Conservation (phyloP, 805 yeast genomes). For the Ogataea saltuana region DNA sequence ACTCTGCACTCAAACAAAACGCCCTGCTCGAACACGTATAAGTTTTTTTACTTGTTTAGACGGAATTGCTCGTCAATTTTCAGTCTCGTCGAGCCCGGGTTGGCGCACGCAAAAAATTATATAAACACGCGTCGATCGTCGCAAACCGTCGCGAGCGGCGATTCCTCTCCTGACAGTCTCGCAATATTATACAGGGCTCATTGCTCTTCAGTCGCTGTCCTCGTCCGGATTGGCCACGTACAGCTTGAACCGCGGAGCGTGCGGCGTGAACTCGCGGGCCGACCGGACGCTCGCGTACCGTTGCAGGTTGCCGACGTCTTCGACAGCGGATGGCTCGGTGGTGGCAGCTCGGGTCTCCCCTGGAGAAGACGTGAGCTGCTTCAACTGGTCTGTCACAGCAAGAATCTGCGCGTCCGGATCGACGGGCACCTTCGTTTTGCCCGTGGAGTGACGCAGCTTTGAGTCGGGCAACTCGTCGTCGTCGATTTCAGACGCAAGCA, state of each 20-base stretch:
- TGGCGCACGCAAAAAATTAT: slow-evolving; percentile 1
- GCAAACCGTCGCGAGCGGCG: neutral
- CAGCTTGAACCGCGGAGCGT: slow-evolving; percentile 44
- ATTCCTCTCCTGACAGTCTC: neutral
- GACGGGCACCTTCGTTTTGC: slow-evolving; percentile 32
- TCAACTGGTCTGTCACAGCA: slow-evolving; percentile 35
- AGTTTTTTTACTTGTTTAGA: slow-evolving; percentile 6
- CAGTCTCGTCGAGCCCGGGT: no score
- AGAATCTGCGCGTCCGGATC: slow-evolving; percentile 37
- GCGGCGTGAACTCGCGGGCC: slow-evolving; percentile 30
- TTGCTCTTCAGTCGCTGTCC: slow-evolving; percentile 4
- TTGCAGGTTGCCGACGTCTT: slow-evolving; percentile 22
- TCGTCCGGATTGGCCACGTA: slow-evolving; percentile 61
- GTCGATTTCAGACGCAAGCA: slow-evolving; percentile 75
- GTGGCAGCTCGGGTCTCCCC: slow-evolving; percentile 3
- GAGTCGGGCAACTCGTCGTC: slow-evolving; percentile 52
- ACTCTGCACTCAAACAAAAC: neutral
- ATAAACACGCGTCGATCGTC: slow-evolving; percentile 10
- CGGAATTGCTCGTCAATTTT: neutral
- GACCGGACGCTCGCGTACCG: slow-evolving; percentile 39
- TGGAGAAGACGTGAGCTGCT: slow-evolving; percentile 23
- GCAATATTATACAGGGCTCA: neutral
- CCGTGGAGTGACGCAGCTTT: slow-evolving; percentile 30
- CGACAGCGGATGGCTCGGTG: neutral
- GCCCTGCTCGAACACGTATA: slow-evolving; percentile 20